phyloP scores from a whole-genome alignment of 2,329 filamentous ascomycete genomes.

The Ascochyta rabiei region DNA sequence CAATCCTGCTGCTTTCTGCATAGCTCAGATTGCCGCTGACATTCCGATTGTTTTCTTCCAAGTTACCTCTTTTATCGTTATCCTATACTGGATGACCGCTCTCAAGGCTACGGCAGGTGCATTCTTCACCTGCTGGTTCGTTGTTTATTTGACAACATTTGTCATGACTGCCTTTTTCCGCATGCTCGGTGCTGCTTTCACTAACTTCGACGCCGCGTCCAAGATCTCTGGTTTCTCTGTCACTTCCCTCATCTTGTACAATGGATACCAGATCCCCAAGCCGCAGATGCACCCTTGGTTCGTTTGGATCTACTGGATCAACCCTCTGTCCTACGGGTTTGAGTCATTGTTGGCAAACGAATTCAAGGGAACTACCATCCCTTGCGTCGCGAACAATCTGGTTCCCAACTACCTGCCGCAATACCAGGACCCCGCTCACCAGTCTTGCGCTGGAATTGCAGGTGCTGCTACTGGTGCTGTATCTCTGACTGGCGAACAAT shows the following conservation, averaged over 20 bases:
- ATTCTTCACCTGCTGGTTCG: conserved; percentile 82
- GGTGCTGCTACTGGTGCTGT: conserved; percentile 60
- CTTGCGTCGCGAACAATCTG: conserved; percentile 58
- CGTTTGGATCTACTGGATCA: conserved; percentile 67
- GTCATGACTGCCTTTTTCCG: conserved; percentile 85
- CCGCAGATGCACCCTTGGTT: conserved; percentile 61
- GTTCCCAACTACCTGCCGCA: conserved; percentile 57
- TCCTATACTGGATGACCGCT: conserved; percentile 84
- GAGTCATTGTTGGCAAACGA: conserved; percentile 79
- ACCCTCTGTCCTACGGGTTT: conserved; percentile 79
- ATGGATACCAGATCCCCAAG: conserved; percentile 64
- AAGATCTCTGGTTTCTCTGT: conserved; percentile 63
- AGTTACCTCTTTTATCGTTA: conserved; percentile 62
- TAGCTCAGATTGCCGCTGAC: conserved; percentile 70
- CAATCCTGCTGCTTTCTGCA: conserved; percentile 77
- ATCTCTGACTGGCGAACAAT: conserved; percentile 63
- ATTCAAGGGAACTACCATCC: conserved; percentile 50
- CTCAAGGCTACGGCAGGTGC: conserved; percentile 71
- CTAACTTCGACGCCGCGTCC: conserved; percentile 62
- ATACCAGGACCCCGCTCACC: conserved; percentile 51
- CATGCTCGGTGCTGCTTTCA: conserved; percentile 71
- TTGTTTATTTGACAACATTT: conserved; percentile 71
- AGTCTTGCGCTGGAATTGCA: conserved; percentile 64
- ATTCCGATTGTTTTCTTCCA: conserved; percentile 64
- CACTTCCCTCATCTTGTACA: conserved; percentile 65